Conservation (phyloP, 1,284 basidiomycete genomes). For the Boletus sp. region DNA sequence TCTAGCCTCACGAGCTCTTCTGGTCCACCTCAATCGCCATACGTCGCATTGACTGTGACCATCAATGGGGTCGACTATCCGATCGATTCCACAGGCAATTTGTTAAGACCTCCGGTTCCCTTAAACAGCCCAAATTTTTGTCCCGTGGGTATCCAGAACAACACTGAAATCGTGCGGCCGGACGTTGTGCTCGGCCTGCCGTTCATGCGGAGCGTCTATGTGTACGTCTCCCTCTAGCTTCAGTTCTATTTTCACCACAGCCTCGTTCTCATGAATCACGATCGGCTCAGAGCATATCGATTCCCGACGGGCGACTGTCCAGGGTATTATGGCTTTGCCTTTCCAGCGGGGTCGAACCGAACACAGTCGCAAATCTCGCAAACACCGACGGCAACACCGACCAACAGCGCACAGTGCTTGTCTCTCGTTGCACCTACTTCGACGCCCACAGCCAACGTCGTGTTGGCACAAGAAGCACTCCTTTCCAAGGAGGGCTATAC, state of each 20-base stretch:
- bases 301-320: constrained; percentile 30
- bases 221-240: constrained; percentile 19
- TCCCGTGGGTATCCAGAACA: constrained; percentile 24
- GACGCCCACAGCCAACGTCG: constrained; percentile 22
- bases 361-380: constrained; percentile 29
- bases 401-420: constrained; percentile 23
- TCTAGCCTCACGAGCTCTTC: background rate
- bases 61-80: constrained; percentile 34
- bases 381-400: constrained; percentile 25
- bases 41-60: constrained; percentile 24
- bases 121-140: constrained; percentile 12
- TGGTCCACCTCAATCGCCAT: constrained; percentile 15
- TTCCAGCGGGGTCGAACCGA: constrained; percentile 26
- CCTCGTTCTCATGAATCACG: background rate
- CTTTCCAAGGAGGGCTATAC: constrained; percentile 7
- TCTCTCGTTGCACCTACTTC: constrained; percentile 27
- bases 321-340: constrained; percentile 32
- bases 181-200: constrained; percentile 25
- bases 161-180: constrained; percentile 4
- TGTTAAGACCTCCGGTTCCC: constrained; percentile 17
- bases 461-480: constrained; percentile 8
- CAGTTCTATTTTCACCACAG: background rate
- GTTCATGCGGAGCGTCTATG: constrained; percentile 32
- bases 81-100: constrained; percentile 25
- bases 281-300: constrained; percentile 28